phyloP scores from a whole-genome alignment of 1,139 yeast genomes.

The Pneumocystis canis region DNA sequence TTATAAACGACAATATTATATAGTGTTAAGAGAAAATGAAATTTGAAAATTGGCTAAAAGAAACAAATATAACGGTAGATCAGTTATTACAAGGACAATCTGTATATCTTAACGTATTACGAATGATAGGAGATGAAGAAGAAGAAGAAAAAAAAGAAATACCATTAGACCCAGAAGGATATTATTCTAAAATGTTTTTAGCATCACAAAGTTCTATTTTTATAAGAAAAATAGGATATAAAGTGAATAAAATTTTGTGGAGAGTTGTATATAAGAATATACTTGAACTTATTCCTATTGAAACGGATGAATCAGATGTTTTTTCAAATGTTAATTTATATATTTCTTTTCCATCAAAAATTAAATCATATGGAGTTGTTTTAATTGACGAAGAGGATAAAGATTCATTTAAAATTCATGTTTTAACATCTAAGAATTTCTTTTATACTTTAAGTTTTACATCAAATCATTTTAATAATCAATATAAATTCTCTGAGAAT shows the following conservation, averaged over 20 bases:
- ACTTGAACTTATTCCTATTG: conserved; percentile 1
- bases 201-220: not conserved
- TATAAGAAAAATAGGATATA: not conserved
- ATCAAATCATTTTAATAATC: conserved; percentile 3
- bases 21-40: too few species aligned
- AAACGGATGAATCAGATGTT: not conserved
- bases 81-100: not conserved
- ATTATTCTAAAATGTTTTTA: not conserved
- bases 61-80: not conserved
- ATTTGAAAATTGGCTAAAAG: not conserved
- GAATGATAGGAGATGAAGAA: not conserved
- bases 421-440: conserved; percentile 5
- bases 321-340: not conserved
- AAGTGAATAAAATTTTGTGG: not conserved
- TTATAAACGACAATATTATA: too few species aligned
- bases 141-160: not conserved
- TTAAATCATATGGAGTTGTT: not conserved
- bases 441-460: conserved; percentile 10
- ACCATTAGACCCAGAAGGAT: not conserved
- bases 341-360: not conserved
- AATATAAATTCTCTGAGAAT: conserved; percentile 1
- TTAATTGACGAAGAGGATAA: not conserved
- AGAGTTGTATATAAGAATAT: not conserved
- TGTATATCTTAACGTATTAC: not conserved
- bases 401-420: conserved; percentile 6